Base-by-base conservation (phyloP, 495 filamentous ascomycete species). In the Trichoderma orchidacearum region DNA sequence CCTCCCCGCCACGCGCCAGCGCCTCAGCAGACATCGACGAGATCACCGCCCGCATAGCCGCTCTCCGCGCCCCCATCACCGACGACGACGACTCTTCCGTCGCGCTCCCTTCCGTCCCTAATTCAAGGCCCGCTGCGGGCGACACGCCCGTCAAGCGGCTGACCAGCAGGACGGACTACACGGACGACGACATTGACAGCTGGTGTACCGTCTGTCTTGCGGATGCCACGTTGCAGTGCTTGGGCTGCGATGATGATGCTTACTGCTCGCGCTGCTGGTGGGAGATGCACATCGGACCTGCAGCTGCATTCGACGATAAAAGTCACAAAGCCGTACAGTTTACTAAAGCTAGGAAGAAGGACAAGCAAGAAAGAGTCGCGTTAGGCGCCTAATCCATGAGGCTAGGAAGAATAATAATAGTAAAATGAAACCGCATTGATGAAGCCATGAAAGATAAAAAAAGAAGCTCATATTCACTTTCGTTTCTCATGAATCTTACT, bases 131-230 rank as follows among this genome's bases (percentile, higher is more conserved):
- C 68, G 72, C 31, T 62, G 74, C 21, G 62, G 65, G 0, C 62
- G 66, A 30, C 34, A 48, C 21, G 51, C 53, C 18, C 29, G 27
- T 41, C 13, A 54, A 53, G n/a, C 63, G 62, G 9, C 57, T 65
- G 0, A 57, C 59, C 13, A 69, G 62, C 50, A 67, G 66, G 54
- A 57, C 56, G 27, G 71, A 66, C 5, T 80, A 72, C 65, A 78
- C 77, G 1, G 80, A 85, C 62, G 81, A 80, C 18, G 83, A 87
- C 59, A 74, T 83, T 56, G 80, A 80, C 50, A 79, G 70, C 23
- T 87, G 85, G 84, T 89, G 85, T 63, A 72, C 78, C 13, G 85
- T 87, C 48, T 89, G 85, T 61, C 80, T 80, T 30, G 81, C 82
- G 32, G 83, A 87, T 60, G 84, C 82, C 3, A 75, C 75, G 3